Evolutionary conservation across 108 stramenopile genomes (phyloP).

Genomic region (Nitzschia sp.): DNA sequence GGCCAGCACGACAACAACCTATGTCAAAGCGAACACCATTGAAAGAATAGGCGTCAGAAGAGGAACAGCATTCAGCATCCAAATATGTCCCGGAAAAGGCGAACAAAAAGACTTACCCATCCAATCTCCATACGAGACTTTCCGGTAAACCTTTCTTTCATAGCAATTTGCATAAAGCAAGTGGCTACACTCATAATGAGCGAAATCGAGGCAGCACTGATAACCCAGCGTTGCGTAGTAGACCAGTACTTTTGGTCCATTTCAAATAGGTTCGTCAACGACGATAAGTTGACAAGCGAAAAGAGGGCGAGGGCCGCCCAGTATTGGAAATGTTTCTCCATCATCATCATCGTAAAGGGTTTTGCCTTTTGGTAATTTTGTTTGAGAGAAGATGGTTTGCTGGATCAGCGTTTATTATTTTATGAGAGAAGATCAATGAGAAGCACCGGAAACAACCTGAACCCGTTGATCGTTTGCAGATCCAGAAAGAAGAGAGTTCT

Average conservation of each 20-base stretch:
- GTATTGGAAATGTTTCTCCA: conserved; percentile 1
- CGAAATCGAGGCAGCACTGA: conserved; percentile 3
- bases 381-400: too few relatives aligned
- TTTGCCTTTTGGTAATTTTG: too few relatives aligned
- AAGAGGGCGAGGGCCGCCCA: conserved; percentile 17
- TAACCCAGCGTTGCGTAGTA: conserved; percentile 8
- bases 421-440: too few relatives aligned
- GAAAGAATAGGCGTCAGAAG: not conserved
- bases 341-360: too few relatives aligned
- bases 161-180: not conserved
- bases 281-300: conserved; percentile 15
- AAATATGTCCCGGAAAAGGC: too few relatives aligned
- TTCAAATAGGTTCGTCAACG: conserved; percentile 1
- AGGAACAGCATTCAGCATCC: not conserved
- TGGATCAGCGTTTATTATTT: too few relatives aligned
- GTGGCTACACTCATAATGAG: not conserved
- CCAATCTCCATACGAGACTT: not conserved
- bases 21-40: not conserved
- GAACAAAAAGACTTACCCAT: not conserved
- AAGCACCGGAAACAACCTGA: too few relatives aligned
- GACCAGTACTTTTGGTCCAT: not conserved
- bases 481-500: too few relatives aligned
- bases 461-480: too few relatives aligned
- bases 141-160: not conserved
- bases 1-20: conserved; percentile 2